Base-by-base conservation (phyloP, 306 rosid genomes). In the Ammopiptanthus mongolicus region DNA sequence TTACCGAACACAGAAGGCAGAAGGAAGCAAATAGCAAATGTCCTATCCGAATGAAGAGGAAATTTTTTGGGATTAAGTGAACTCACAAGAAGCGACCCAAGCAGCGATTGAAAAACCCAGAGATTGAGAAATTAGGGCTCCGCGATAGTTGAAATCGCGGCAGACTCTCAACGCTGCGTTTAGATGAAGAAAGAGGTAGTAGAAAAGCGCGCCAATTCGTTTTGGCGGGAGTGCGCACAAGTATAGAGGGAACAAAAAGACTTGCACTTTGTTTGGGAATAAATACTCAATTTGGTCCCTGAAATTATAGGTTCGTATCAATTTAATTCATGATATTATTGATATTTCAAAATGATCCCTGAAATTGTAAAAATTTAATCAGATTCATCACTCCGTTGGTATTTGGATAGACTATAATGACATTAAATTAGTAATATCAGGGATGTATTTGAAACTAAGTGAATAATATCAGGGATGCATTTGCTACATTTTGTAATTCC, bases 201-300 rank as follows among this genome's bases (percentile, higher is more conserved):
- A 9, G 9, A 0, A 36, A 42, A 12, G 18, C 22, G 81, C 76
- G 81, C 76, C 76, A 77, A 58, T 3, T 47, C 17, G 48, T 59
- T 60, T 78, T 60, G 76, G 81, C 81, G 81, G 76, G 81, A 76
- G 58, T 2, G 21, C 4, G 21, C 1, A 1, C 3, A 13, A 14
- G 39, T 12, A 41, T 4, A 41, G 3, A 2, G 4, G 47, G 47
- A 41, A 41, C 14, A 11, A 41, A 41, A 41, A 41, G 37, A 29
- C 4, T 29, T n/a, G n/a, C n/a, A n/a, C n/a, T n/a, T n/a, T n/a
- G n/a, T n/a, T n/a, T n/a, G n/a, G n/a, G n/a, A n/a, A n/a, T n/a
- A n/a, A n/a, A n/a, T n/a, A n/a, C n/a, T n/a, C n/a, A n/a, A n/a
- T n/a, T n/a, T n/a, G n/a, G n/a, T n/a, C n/a, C n/a, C n/a, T n/a